phyloP scores from a whole-genome alignment of 2,329 filamentous ascomycete species.

The Hypoxylon sp. region DNA sequence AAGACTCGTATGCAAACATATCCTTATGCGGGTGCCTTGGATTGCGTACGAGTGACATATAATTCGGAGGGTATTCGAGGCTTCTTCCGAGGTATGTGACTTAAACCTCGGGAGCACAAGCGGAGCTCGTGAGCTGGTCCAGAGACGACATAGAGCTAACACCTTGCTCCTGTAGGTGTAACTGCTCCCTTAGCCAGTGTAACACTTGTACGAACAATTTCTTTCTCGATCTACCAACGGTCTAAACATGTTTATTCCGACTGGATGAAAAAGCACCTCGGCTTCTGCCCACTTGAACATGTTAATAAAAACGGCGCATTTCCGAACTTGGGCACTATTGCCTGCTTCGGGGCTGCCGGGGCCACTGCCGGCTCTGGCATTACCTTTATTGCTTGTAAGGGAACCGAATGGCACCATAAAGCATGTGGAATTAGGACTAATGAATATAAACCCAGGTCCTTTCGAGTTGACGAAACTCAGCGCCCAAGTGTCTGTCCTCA shows the following conservation, averaged over 20 bases:
- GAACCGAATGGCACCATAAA: neutral
- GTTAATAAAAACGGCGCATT: conserved; percentile 79
- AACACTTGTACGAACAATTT: conserved; percentile 81
- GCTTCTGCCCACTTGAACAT: conserved; percentile 78
- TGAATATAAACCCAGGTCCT: conserved; percentile 67
- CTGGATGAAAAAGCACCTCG: conserved; percentile 77
- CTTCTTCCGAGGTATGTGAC: conserved; percentile 81
- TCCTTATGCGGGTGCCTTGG: conserved; percentile 79
- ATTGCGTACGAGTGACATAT: conserved; percentile 84
- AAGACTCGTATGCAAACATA: conserved; percentile 94
- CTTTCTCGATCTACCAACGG: conserved; percentile 84
- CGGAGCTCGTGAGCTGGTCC: conserved; percentile 11
- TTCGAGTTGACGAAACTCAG: conserved; percentile 93
- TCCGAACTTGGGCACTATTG: conserved; percentile 79
- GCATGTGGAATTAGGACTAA: conserved; percentile 29
- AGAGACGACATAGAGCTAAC: conserved; percentile 44
- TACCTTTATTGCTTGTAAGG: conserved; percentile 81
- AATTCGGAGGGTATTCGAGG: conserved; percentile 78
- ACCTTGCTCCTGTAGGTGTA: conserved; percentile 68
- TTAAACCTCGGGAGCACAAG: conserved; percentile 16
- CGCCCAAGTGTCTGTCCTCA: conserved; percentile 85
- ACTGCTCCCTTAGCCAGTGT: conserved; percentile 85
- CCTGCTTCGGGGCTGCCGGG: conserved; percentile 83
- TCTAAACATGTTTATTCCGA: conserved; percentile 81
- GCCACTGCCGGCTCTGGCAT: conserved; percentile 85